Conservation (phyloP, 257 asterid species). For the Datura wrightii region DNA sequence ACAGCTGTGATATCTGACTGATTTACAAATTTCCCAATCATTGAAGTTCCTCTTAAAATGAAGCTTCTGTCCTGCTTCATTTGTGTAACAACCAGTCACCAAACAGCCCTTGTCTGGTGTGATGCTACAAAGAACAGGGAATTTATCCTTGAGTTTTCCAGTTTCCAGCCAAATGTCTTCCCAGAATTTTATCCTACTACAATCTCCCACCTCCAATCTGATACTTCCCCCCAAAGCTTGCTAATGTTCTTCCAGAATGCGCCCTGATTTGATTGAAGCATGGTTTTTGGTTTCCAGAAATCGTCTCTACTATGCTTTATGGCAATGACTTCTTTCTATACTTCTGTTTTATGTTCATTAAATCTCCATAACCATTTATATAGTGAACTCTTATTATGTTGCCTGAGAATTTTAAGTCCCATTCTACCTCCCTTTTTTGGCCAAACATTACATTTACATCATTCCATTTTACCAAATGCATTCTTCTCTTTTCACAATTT, state of each 20-base stretch:
- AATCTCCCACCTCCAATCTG: background rate
- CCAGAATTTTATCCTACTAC: background rate
- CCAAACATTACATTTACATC: background rate
- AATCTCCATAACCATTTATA: background rate
- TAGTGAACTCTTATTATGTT: background rate
- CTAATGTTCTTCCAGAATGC: slow-evolving; percentile 10
- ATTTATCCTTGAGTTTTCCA: slow-evolving; percentile 1
- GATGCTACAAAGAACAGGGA: background rate
- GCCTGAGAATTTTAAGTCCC: slow-evolving; percentile 8
- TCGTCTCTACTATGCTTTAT: background rate
- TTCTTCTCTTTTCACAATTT: background rate
- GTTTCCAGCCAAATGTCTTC: background rate
- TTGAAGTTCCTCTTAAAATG: background rate
- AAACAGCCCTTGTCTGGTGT: background rate
- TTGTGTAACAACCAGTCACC: background rate
- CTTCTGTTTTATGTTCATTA: background rate
- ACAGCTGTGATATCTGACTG: too few relatives aligned
- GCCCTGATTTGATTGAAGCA: background rate
- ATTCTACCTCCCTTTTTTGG: background rate
- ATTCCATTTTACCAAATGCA: slow-evolving; percentile 13
- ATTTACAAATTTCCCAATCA: background rate
- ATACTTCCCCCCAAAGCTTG: background rate
- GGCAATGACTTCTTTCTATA: background rate
- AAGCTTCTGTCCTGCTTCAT: background rate
- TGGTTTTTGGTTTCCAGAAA: background rate